Evolutionary conservation across 1,284 basidiomycete genomes (phyloP), one percentile per base, ranked within the genome.

Genomic region (Sanghuangporus sanghuang): DNA sequence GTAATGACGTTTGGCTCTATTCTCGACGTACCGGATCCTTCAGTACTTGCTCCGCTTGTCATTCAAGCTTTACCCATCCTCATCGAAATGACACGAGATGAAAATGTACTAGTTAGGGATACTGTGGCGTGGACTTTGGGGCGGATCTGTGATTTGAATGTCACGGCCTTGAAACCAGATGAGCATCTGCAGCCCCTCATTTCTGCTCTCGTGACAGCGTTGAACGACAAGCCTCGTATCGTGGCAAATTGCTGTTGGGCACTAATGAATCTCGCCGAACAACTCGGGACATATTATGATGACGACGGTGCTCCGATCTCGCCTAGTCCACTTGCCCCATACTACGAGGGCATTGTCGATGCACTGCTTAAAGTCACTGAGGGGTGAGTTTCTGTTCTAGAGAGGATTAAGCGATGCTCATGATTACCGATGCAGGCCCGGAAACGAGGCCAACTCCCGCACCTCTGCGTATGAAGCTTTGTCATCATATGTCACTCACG

Each of bases 1-100:
- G 90, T 98, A 68, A 98, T 98, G 95, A 90, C 95, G 50, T 99
- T 99, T 72, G 96, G 96, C 61, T 96, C 93, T 2, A 98, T 99
- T 72, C 85, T 99, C 60, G 96, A 98, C 67, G 96, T 97, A 2
- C 96, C 96, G 11, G 93, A 97, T 72, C 90, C 93, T 39, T 78
- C 79, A 49, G 87, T 93, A 46, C 85, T 99, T 56, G 90, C 88
- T 23, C 95, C 95, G 23, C 87, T 99, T 49, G 96, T 98, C 68
- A 87, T 92, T 69, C 95, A 98, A 76, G 96, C 97, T 2, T 82
- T 99, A 6, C 93, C 94, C 16, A 90, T 96, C 55, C 84, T 99
- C 64, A 95, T 99, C 72, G 89, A 89, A 71, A 98, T 98, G 95
- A 95, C 99, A 88, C 82, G 80, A 57, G 96, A 98, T 76, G 74